These are phyloP conservation scores for Rhodofomes roseus DNA, from an alignment of 1,284 basidiomycete genomes.

Conservation along the genomic window DNA sequence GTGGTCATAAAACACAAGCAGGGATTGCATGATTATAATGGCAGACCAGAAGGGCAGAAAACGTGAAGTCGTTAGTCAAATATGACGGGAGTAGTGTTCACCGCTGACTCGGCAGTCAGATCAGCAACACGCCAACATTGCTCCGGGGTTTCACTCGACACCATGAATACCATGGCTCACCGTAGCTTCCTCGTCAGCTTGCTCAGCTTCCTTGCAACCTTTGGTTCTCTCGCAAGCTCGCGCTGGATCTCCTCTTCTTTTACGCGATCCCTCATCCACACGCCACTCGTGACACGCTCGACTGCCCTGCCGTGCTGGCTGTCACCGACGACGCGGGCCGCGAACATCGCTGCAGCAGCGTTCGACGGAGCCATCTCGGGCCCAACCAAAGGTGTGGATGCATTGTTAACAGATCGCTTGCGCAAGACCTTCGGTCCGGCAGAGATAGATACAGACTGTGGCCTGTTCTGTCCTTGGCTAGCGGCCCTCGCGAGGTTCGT, in stretches of 20 bases:
- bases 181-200: conserved; percentile 17
- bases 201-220: conserved; percentile 27
- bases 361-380: conserved; percentile 15
- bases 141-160: background rate
- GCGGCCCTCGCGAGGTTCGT: background rate
- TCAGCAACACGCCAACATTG: background rate
- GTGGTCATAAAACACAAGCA: background rate
- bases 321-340: conserved; percentile 15
- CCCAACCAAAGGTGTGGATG: background rate
- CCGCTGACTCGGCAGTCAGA: background rate
- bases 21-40: too few relatives aligned
- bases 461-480: conserved; percentile 6
- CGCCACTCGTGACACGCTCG: conserved; percentile 21
- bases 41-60: background rate
- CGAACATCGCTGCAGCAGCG: conserved; percentile 21
- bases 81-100: background rate
- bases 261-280: conserved; percentile 15
- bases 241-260: conserved; percentile 20
- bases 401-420: conserved; percentile 14
- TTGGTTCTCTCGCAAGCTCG: conserved; percentile 10
- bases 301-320: conserved; percentile 5
- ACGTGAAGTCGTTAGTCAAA: background rate
- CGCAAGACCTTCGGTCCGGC: conserved; percentile 19
- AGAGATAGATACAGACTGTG: conserved; percentile 19
- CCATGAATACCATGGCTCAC: background rate